phyloP scores from a whole-genome alignment of 192 early-diverging fungal species.

The Helicostylum pulchrum region DNA sequence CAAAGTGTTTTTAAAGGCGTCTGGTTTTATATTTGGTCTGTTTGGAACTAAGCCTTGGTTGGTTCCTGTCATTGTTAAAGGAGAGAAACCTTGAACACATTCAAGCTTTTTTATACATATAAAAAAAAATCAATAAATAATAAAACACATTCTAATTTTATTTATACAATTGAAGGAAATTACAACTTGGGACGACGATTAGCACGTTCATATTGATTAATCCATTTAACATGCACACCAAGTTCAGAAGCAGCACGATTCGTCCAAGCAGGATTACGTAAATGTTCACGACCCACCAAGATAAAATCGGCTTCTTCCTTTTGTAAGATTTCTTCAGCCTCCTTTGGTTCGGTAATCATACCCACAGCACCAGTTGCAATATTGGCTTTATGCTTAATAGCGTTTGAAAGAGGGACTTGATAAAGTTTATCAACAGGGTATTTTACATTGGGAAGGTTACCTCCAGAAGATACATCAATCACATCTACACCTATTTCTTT shows the following conservation, averaged over 20 bases:
- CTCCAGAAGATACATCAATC: constrained; percentile 81
- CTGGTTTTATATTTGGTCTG: constrained; percentile 3
- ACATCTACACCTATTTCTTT: constrained; percentile 74
- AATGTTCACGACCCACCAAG: constrained; percentile 63
- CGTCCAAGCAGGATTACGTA: constrained; percentile 71
- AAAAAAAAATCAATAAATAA: too few species aligned
- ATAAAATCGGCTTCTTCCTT: constrained; percentile 69
- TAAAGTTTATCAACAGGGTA: constrained; percentile 40
- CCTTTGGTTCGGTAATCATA: constrained; percentile 57
- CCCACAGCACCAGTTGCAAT: constrained; percentile 68
- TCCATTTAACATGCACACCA: constrained; percentile 57
- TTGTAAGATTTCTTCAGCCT: constrained; percentile 69
- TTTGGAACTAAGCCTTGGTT: constrained; percentile 15
- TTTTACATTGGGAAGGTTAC: constrained; percentile 37
- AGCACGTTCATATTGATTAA: constrained; percentile 63
- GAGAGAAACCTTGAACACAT: constrained; percentile 1
- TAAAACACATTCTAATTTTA: too few species aligned
- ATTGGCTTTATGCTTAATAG: constrained; percentile 55
- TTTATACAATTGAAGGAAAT: too few species aligned
- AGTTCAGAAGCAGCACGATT: constrained; percentile 64
- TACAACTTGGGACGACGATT: too few species aligned
- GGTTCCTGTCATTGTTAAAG: constrained; percentile 23
- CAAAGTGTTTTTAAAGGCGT: constrained; percentile 1
- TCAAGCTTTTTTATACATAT: too few species aligned
- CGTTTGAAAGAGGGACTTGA: constrained; percentile 71